Conservation (phyloP, 2,329 filamentous ascomycete genomes). For the Xylariaceae sp. region DNA sequence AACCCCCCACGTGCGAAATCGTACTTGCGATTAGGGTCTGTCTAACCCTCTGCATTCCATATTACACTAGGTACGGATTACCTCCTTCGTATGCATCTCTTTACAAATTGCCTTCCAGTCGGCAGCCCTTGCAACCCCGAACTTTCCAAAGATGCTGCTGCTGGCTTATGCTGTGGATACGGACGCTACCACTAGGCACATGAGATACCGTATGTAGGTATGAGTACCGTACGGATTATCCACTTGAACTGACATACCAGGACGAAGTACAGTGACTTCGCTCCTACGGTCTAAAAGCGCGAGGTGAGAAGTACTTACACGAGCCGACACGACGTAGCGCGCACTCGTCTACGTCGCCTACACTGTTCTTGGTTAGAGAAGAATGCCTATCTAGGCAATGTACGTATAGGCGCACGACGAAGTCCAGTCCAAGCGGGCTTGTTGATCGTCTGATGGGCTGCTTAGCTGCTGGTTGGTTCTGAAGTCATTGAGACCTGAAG, state of each 20-base stretch:
- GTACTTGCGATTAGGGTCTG: not conserved
- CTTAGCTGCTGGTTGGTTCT: not conserved
- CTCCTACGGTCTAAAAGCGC: not conserved
- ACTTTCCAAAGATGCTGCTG: not conserved
- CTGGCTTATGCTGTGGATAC: not conserved
- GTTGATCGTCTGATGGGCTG: not conserved
- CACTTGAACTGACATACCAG: not conserved
- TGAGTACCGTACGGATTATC: not conserved
- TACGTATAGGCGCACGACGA: not conserved
- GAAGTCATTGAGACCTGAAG: constrained; percentile 9
- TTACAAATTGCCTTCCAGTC: not conserved
- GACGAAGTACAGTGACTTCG: not conserved
- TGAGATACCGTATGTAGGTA: not conserved
- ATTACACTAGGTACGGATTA: not conserved
- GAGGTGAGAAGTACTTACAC: not conserved
- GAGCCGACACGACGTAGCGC: not conserved
- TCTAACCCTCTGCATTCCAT: not conserved
- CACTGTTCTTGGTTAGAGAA: too few relatives aligned
- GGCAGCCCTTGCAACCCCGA: not conserved
- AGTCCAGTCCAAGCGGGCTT: not conserved
- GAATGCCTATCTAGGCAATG: not conserved
- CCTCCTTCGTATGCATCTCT: not conserved
- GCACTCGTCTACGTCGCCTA: not conserved
- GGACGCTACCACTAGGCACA: not conserved
- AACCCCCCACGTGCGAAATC: not conserved